Base-by-base conservation (phyloP, 768 basidiomycete species). In the Omphalotus guepiniiformis region DNA sequence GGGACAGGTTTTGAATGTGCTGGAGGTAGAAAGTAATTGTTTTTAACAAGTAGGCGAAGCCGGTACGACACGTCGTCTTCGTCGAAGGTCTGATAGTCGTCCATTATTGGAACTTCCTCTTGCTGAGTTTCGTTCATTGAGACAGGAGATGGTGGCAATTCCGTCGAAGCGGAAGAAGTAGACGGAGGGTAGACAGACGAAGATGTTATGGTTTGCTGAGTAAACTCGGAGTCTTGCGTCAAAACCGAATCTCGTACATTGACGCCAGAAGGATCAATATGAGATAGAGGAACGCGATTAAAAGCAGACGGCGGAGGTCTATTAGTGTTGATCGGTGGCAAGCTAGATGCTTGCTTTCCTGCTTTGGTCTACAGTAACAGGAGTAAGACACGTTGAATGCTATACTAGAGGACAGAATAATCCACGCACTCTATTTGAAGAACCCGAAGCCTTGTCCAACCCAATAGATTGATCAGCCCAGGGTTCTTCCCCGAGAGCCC, bases 1-100 rank as follows among this genome's bases (percentile, higher is more conserved):
- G 82, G 76, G 8, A 78, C 79, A 2, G 90, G 90, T 58, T 93
- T 93, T 34, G 82, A 75, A 58, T 93, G 90, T 0, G 90, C 89
- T 8, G 90, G 91, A 3, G 90, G 90, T 29, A 93, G 80, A 59
- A 88, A 93, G 61, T 93, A 93, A 58, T 75, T 91, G 65, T 93
- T 93, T 62, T 85, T 87, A 45, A 93, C 84, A 32, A 93, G 78
- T 44, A 93, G 75, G 32, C 82, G 84, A 16, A 93, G 78, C 19
- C 90, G 85, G 66, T 89, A 88, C 16, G 88, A 82, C 32, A 92
- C 88, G 58, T 93, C 90, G 63, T 93, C 89, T 18, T 76, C 74
- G 55, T 80, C 74, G 53, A 75, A 80, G 42, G 72, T 75, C 53
- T 78, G 73, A 22, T 71, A 62, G 39, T 70, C 76, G 28, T 70